Evolutionary conservation across 306 rosid species (phyloP).

Genomic region (Cicer bijugum): DNA sequence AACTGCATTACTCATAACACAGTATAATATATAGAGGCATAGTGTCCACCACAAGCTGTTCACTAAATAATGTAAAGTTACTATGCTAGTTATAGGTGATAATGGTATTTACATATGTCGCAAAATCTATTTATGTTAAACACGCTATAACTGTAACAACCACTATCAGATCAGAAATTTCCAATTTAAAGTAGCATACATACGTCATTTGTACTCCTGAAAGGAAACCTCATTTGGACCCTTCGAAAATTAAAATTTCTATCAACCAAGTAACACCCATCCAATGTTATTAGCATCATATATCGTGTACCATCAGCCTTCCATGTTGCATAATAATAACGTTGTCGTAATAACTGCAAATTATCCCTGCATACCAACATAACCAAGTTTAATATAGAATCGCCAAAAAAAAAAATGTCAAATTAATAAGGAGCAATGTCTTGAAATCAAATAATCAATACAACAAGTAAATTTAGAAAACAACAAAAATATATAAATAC

Average conservation of each 20-base stretch:
- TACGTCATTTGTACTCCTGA: conserved; percentile 83
- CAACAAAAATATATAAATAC: background rate
- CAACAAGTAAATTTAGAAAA: conserved; percentile 8
- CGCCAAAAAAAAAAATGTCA: conserved; percentile 22
- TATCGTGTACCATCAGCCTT: conserved; percentile 99
- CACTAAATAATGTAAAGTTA: conserved; percentile 9
- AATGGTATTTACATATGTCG: conserved; percentile 1
- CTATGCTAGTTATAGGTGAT: background rate
- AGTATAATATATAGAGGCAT: background rate
- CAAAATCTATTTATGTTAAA: conserved; percentile 32
- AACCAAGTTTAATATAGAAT: conserved; percentile 39
- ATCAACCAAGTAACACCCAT: conserved; percentile 95
- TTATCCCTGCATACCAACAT: conserved; percentile 75
- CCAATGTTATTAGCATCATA: conserved; percentile 97
- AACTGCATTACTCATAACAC: conserved; percentile 18
- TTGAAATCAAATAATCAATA: conserved; percentile 33
- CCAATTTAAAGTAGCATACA: conserved; percentile 42
- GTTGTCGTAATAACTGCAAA: conserved; percentile 87
- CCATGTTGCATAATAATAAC: conserved; percentile 99
- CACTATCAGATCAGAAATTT: conserved; percentile 27
- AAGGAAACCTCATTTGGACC: conserved; percentile 99
- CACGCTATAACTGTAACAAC: conserved; percentile 18
- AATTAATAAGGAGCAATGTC: conserved; percentile 2
- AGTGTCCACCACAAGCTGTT: background rate
- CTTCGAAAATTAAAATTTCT: conserved; percentile 89